Evolutionary conservation across 192 early-diverging fungal species (phyloP), one percentile per base, ranked within the genome.

Genomic region (Backusella westeae): DNA sequence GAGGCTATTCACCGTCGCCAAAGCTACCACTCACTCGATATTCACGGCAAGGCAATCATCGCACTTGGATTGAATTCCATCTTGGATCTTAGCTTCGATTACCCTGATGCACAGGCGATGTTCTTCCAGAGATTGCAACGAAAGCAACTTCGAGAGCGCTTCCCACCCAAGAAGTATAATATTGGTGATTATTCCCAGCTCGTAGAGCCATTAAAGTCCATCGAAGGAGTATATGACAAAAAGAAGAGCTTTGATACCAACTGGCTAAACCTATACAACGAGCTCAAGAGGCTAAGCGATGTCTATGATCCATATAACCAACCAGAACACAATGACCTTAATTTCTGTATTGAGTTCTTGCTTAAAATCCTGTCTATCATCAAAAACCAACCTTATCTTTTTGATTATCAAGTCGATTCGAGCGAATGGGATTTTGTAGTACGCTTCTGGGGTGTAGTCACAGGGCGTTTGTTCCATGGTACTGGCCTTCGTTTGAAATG

Each of bases 11-110:
- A 21, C 35, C 67, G 34, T 68, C 15, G 67, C 35, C 32, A 68
- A 68, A 39, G 67, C 34, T 68, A 68, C 6, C 67, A 68, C 35
- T 39, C 67, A 35, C 67, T 68, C 35, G 67, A 68, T 68, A 12
- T 68, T 34, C 67, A 68, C 10, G 67, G 26, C 35, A 68, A 35
- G 35, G 67, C 67, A 68, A 68, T 68, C 7, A 34, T 35, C 29
- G 39, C 67, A 29, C 67, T 68, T 68, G 67, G 67, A 68, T 68
- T 36, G 67, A 68, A 68, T 34, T 68, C 34, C 14, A 36, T 68
- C 34, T 68, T 36, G 67, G 29, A 68, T 69, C 67, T 69, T 36
- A 69, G 36, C 36, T 69, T 69, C 39, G 7, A 35, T 14, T 15
- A 4, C 0, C 17, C 34, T 36, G 66, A 67, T 67, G 34, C 66